Conservation (phyloP, 2,329 filamentous ascomycete genomes). For the Akanthomyces uredinophilus region DNA sequence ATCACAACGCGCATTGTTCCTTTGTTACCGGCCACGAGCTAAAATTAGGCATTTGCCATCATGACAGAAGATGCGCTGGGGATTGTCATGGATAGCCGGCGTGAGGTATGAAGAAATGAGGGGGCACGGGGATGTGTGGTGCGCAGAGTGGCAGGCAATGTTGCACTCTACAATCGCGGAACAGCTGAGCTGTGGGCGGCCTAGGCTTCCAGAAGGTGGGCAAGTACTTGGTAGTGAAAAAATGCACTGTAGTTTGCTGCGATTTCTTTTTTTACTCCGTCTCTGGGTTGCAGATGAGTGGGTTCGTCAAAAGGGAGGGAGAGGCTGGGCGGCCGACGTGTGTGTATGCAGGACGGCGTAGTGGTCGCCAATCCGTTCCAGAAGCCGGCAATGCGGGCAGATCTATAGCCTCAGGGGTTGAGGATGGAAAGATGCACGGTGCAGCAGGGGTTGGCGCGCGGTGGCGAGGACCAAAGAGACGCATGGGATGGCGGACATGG, state of each 20-base stretch:
- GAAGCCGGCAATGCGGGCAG: not conserved
- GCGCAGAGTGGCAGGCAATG: not conserved
- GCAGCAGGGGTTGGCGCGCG: not conserved
- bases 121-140: not conserved
- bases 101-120: constrained; percentile 1
- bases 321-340: not conserved
- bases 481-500: not conserved
- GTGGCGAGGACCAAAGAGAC: no score
- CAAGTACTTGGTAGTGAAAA: not conserved
- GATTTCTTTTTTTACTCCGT: not conserved
- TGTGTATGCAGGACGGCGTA: not conserved
- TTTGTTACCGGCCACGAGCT: not conserved
- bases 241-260: not conserved
- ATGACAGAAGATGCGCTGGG: not conserved
- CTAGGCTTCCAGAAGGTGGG: not conserved
- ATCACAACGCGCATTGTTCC: not conserved
- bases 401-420: not conserved
- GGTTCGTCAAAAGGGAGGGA: not conserved
- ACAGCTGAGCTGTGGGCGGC: not conserved
- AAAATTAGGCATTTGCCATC: not conserved
- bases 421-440: not conserved
- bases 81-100: not conserved
- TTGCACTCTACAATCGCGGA: not conserved
- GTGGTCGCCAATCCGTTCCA: constrained; percentile 8
- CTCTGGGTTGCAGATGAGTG: no score